A percentile compares a stretch with the other conserved stretches of the same genome.
Conservation (phyloP, 2,329 filamentous ascomycete species). For the Cryoendolithus antarcticus region DNA sequence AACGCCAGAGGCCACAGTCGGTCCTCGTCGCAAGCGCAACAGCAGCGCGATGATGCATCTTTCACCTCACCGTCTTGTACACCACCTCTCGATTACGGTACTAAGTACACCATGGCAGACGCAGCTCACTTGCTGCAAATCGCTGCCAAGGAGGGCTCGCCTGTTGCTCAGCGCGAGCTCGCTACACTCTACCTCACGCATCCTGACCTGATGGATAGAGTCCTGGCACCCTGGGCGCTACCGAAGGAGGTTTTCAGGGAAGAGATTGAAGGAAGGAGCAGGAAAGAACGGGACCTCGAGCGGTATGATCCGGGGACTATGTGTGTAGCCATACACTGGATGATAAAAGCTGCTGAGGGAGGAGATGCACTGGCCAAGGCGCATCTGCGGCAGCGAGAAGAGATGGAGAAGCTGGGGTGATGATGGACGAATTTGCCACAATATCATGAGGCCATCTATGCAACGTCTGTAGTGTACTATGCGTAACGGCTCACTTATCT, state of each 20-base stretch:
- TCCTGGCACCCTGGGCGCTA: conserved; percentile 71
- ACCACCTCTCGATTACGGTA: conserved; percentile 26
- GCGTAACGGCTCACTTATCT: conserved; percentile 3
- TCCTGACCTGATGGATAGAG: conserved; percentile 70
- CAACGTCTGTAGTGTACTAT: not conserved
- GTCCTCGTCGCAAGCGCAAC: conserved; percentile 20
- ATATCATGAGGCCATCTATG: conserved; percentile 1
- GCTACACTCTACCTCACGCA: conserved; percentile 88
- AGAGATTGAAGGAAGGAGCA: conserved; percentile 58
- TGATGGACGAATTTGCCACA: conserved; percentile 1
- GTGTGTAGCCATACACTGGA: conserved; percentile 95
- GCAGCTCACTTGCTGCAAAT: conserved; percentile 85
- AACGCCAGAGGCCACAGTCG: conserved; percentile 40
- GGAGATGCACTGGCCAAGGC: conserved; percentile 74
- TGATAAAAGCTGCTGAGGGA: conserved; percentile 77
- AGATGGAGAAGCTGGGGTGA: conserved; percentile 47
- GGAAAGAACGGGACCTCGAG: conserved; percentile 44
- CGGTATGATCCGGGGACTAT: conserved; percentile 76
- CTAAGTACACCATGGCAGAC: conserved; percentile 61
- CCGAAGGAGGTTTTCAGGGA: conserved; percentile 85
- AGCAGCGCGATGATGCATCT: conserved; percentile 20
- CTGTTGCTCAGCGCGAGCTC: conserved; percentile 81
- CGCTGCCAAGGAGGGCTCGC: conserved; percentile 81
- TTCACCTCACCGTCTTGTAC: conserved; percentile 16
- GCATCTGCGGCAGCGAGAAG: conserved; percentile 61